Evolutionary conservation across 805 yeast genomes (phyloP).

Genomic region (Wickerhamomyces bisporus): DNA sequence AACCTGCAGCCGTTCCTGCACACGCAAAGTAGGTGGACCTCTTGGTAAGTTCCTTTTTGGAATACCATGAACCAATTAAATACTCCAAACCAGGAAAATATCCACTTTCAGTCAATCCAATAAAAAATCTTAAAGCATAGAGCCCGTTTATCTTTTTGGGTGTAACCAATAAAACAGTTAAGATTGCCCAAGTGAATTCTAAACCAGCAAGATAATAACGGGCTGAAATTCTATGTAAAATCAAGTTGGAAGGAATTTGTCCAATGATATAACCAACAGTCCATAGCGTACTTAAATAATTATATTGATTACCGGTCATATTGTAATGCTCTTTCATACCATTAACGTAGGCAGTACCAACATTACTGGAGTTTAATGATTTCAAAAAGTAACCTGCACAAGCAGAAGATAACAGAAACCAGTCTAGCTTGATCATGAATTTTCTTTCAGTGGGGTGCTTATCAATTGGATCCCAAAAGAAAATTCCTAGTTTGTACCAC

Average conservation of each 20-base stretch:
- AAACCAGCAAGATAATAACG: slow-evolving; percentile 37
- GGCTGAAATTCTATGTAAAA: slow-evolving; percentile 31
- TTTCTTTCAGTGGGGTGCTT: slow-evolving; percentile 3
- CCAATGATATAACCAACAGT: slow-evolving; percentile 47
- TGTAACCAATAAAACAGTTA: slow-evolving; percentile 23
- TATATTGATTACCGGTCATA: slow-evolving; percentile 37
- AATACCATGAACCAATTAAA: slow-evolving; percentile 27
- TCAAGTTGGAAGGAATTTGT: slow-evolving; percentile 38
- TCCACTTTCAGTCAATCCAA: slow-evolving; percentile 40
- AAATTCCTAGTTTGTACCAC: slow-evolving; percentile 10
- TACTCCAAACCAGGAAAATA: slow-evolving; percentile 29
- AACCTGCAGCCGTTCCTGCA: slow-evolving; percentile 26
- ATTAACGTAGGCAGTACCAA: slow-evolving; percentile 23
- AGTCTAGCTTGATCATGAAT: slow-evolving; percentile 5
- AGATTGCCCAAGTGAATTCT: slow-evolving; percentile 38
- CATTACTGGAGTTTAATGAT: slow-evolving; percentile 4
- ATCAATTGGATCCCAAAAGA: slow-evolving; percentile 10
- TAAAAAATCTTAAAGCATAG: slow-evolving; percentile 28
- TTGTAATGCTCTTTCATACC: slow-evolving; percentile 35
- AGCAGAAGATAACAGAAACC: slow-evolving; percentile 4
- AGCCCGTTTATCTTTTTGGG: slow-evolving; percentile 16
- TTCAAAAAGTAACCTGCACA: slow-evolving; percentile 8
- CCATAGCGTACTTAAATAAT: slow-evolving; percentile 37
- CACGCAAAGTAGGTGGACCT: slow-evolving; percentile 26
- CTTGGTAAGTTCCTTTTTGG: slow-evolving; percentile 26